Evolutionary conservation across 2,329 filamentous ascomycete species (phyloP).

Genomic region (Rutstroemia sp.): DNA sequence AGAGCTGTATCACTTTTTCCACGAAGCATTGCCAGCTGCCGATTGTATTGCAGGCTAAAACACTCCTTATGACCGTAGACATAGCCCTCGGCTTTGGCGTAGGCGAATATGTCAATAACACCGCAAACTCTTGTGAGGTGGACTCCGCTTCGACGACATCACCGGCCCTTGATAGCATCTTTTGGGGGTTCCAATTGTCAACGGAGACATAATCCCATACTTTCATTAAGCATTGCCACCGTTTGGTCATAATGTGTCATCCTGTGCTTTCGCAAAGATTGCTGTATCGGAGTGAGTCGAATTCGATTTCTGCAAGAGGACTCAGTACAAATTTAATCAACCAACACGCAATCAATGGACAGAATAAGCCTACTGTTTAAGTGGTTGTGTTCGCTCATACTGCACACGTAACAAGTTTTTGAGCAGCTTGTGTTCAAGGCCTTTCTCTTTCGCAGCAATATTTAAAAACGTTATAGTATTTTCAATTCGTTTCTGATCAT

Average conservation of each 20-base stretch:
- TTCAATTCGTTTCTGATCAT: slow-evolving; percentile 45
- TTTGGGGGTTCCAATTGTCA: slow-evolving; percentile 24
- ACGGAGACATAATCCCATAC: slow-evolving; percentile 58
- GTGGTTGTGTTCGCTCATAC: slow-evolving; percentile 13
- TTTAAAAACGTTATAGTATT: slow-evolving; percentile 66
- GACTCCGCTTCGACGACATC: too few relatives aligned
- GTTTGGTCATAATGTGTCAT: slow-evolving; percentile 60
- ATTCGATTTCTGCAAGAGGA: neutral
- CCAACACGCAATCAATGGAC: neutral
- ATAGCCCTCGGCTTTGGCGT: too few relatives aligned
- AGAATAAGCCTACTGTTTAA: neutral
- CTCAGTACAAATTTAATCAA: neutral
- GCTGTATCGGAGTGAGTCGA: slow-evolving; percentile 1
- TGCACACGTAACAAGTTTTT: slow-evolving; percentile 55
- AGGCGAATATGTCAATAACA: too few relatives aligned
- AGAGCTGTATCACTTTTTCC: too few relatives aligned
- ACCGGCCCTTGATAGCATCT: too few relatives aligned
- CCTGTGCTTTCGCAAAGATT: slow-evolving; percentile 21
- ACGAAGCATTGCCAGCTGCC: too few relatives aligned
- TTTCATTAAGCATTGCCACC: slow-evolving; percentile 65
- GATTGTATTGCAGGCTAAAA: too few relatives aligned
- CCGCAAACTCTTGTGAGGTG: too few relatives aligned
- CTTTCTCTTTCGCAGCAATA: slow-evolving; percentile 53
- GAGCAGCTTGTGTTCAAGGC: slow-evolving; percentile 65
- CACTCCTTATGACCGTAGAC: too few relatives aligned